Percentiles rank a stretch among this genome's conserved stretches.
Evolutionary conservation across 2,329 filamentous ascomycete species (phyloP).

Genomic region (Colletotrichum horii): DNA sequence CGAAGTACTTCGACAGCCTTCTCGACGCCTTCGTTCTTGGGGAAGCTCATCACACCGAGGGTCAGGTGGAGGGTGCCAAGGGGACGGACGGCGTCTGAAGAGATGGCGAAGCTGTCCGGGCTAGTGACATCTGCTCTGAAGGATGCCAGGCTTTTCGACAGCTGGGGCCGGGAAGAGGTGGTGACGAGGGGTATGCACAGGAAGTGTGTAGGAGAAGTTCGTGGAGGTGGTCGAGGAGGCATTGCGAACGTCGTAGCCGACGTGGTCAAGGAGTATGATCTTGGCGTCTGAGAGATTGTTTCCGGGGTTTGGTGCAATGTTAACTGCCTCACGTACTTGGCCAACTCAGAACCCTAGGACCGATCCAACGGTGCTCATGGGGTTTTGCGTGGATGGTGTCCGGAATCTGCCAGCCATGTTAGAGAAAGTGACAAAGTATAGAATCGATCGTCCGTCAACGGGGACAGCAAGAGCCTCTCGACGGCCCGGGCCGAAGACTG

Average conservation of each 20-base stretch:
- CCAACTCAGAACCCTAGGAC: neutral
- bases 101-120: constrained; percentile 54
- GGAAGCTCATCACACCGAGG: constrained; percentile 82
- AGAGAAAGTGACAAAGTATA: neutral
- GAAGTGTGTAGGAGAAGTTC: constrained; percentile 70
- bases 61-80: constrained; percentile 84
- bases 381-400: neutral
- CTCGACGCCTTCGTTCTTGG: constrained; percentile 48
- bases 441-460: neutral
- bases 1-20: constrained; percentile 45
- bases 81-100: constrained; percentile 73
- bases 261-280: neutral
- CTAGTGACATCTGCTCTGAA: constrained; percentile 66
- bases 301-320: neutral
- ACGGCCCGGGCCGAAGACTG: neutral
- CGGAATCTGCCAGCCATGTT: neutral
- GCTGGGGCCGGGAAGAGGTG: constrained; percentile 62
- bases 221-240: constrained; percentile 38
- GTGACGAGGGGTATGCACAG: constrained; percentile 77
- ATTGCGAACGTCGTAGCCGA: constrained; percentile 28
- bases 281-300: neutral
- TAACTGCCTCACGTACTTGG: neutral
- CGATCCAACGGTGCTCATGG: neutral
- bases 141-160: constrained; percentile 64
- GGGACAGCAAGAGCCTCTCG: neutral